Conservation (phyloP, 2,329 filamentous ascomycete species). For the Ophiocordyceps camponoti-leonardi region DNA sequence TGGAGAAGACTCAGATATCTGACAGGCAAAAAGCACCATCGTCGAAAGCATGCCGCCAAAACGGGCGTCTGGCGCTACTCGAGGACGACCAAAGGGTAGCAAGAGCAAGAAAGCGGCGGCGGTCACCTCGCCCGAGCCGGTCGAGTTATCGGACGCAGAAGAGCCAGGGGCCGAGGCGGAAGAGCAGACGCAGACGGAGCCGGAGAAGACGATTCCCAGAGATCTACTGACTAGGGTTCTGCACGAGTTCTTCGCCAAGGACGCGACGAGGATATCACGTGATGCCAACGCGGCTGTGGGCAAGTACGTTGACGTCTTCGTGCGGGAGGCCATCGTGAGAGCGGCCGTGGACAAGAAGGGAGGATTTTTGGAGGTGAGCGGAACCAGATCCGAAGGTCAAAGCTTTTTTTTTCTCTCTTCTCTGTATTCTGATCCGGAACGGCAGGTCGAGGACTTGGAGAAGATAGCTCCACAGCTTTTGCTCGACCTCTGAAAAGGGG, state of each 20-base stretch:
- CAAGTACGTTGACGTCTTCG: conserved; percentile 83
- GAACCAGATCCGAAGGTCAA: background rate
- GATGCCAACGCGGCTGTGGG: conserved; percentile 63
- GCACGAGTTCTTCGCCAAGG: conserved; percentile 60
- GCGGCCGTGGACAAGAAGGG: conserved; percentile 53
- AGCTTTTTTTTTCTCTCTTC: no score
- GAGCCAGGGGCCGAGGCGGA: conserved; percentile 7
- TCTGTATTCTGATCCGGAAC: background rate
- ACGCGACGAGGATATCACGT: conserved; percentile 54
- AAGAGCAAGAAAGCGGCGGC: conserved; percentile 9
- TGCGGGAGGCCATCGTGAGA: conserved; percentile 72
- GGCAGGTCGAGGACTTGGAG: conserved; percentile 71
- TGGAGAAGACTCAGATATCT: background rate
- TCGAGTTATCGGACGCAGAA: conserved; percentile 15
- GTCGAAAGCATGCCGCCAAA: conserved; percentile 23
- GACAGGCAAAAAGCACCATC: background rate
- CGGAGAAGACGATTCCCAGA: conserved; percentile 42
- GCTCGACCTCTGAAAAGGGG: conserved; percentile 57
- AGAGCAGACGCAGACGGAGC: conserved; percentile 18
- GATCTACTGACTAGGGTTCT: conserved; percentile 61
- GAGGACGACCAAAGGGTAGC: conserved; percentile 17
- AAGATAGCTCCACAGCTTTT: conserved; percentile 72
- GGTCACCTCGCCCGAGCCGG: conserved; percentile 14
- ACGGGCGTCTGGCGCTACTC: conserved; percentile 15
- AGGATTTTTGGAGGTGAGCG: conserved; percentile 56